Base-by-base conservation (phyloP, 192 early-diverging fungal species). In the Coemansia sp. region DNA sequence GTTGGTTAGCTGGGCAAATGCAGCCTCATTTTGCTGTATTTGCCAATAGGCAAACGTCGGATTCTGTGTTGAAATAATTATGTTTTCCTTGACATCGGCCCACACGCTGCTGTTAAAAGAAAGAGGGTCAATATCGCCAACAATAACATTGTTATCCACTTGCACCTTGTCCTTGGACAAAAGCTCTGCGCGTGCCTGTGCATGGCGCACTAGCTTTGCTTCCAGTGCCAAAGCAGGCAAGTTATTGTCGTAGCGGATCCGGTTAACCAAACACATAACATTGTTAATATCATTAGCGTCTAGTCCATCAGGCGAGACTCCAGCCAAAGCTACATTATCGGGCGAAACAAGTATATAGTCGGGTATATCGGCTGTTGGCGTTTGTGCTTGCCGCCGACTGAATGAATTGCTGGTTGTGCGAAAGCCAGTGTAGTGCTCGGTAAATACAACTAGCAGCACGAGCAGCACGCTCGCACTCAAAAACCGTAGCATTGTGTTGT, bases 21-120 rank as follows among this genome's bases (percentile, higher is more conserved):
- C 45, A 0, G 38, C 43, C 0, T 50, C 38, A 43, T 25, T 60
- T 17, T 54, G 26, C 54, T 74, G 68, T 10, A 80, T 27, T 29
- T 71, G 62, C 77, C 77, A 80, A 43, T 62, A 65, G 0, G 77
- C 77, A 61, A 68, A 68, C 7, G 77, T 80, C 2, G 77, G 77
- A 26, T 68, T 71, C 48, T 71, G 59, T 29, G 25, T 14, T 0
- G 77, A 67, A 2, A 62, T 27, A 10, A 80, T 48, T 7, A 74
- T 37, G 6, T 80, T 80, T 49, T 80, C 71, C 19, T 41, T 48
- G 6, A 80, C 68, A 17, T 74, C 56, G 3, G 16, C 57, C 77
- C 77, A 80, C 26, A 63, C 27, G 5, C 48, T 65, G 21, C n/a
- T 53, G 60, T 80, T 67, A 38, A 65, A 74, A 5, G 29, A 19